Base-by-base conservation (phyloP, 2,329 filamentous ascomycete species). In the Fusarium tjaetaba region DNA sequence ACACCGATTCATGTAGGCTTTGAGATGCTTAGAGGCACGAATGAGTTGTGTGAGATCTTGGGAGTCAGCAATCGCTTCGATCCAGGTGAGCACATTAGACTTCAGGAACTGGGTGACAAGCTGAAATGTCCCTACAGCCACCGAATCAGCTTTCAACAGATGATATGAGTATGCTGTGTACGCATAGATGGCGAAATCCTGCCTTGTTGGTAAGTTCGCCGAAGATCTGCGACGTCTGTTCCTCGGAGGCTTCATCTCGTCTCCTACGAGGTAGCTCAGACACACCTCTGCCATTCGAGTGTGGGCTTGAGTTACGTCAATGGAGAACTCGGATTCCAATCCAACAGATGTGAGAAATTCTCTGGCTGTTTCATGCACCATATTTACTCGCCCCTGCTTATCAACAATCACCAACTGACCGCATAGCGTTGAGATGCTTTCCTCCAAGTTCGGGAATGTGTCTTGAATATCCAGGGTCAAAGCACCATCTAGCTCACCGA, bases 331-430 rank as follows among this genome's bases (percentile, higher is more conserved):
- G 4, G 80, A 80, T 18, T 78, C 70, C 1, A 77, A 53, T 7
- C 71, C 61, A 11, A 60, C 46, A 24, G 59, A 65, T 20, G 81
- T 15, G 28, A 80, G 75, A 48, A 81, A 82, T 63, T 79, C 75
- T 61, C 80, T 77, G 26, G 81, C 82, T 20, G 83, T 85, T 57
- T 81, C 77, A 69, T 85, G 84, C 28, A 84, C 73, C 75, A 84
- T 80, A 41, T 81, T 75, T 4, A 84, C 76, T 52, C 68, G 78
- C 15, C 71, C 73, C 28, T 72, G 72, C 30, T 76, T 79, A 67
- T 84, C 82, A 18, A 84, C 71, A n/a, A 72, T 61, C 9, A 84
- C 80, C 28, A 85, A 75, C 52, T 84, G 80, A 11, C 82, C 82
- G 65, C 81, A 82, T 4, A 81, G 72, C 22, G 75, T 68, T 18